These are phyloP conservation scores for Pouteria glomerata DNA, from an alignment of 148 eudicot genomes.

Conservation along the genomic window DNA sequence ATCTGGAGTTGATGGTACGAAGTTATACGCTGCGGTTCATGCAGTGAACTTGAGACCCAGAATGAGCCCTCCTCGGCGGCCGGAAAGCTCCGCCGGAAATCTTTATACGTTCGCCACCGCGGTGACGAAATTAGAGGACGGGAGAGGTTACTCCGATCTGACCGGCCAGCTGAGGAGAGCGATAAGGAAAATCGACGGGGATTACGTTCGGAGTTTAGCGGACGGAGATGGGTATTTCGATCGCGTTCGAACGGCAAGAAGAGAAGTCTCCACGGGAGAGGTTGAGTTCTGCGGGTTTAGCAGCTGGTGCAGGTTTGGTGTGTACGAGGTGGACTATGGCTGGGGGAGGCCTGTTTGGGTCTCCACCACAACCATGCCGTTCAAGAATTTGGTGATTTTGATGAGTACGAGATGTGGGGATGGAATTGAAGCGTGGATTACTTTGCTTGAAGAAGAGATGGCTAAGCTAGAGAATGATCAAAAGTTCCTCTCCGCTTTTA, in stretches of 20 bases:
- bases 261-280: not conserved
- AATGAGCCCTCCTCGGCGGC: conserved; percentile 10
- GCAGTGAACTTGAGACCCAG: conserved; percentile 22
- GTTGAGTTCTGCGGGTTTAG: conserved; percentile 5
- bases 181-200: conserved; percentile 6
- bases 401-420: conserved; percentile 16
- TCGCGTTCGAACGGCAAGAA: not conserved
- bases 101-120: not conserved
- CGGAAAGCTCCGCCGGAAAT: conserved; percentile 17
- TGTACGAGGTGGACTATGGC: conserved; percentile 26
- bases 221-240: conserved; percentile 6
- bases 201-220: not conserved
- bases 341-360: conserved; percentile 36
- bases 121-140: not conserved
- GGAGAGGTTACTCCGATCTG: not conserved
- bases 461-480: not conserved
- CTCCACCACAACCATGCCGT: not conserved
- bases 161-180: not conserved
- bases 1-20: not conserved
- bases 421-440: conserved; percentile 13
- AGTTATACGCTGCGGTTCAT: not conserved
- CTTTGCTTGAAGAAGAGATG: conserved; percentile 5
- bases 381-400: conserved; percentile 14
- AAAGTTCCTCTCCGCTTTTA: not conserved
- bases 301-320: conserved; percentile 14